A percentile compares a stretch with the other conserved stretches of the same genome.
These are phyloP conservation scores for Marasmius sp. DNA, from an alignment of 1,284 basidiomycete species.

Conservation along the genomic window DNA sequence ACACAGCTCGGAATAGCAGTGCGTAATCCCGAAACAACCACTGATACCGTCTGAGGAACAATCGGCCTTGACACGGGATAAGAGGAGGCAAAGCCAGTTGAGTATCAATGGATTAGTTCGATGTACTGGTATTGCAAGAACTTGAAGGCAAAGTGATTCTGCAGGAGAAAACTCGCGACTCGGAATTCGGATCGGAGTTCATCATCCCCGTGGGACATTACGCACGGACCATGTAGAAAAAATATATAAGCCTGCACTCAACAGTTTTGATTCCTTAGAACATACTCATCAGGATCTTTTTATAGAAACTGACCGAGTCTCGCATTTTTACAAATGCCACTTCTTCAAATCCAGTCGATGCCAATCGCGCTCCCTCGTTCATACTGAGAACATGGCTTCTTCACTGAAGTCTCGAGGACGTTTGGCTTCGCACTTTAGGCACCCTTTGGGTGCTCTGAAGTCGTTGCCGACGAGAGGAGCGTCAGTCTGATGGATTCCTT, in stretches of 20 bases:
- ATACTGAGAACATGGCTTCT: slow-evolving; percentile 68
- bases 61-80: too few species aligned
- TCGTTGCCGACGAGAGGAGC: slow-evolving; percentile 59
- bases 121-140: too few species aligned
- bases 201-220: not conserved
- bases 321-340: slow-evolving; percentile 84
- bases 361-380: slow-evolving; percentile 68
- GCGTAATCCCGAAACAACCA: too few species aligned
- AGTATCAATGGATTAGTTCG: too few species aligned
- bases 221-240: slow-evolving; percentile 36
- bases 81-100: too few species aligned
- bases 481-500: slow-evolving; percentile 74
- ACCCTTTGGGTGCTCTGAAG: slow-evolving; percentile 35
- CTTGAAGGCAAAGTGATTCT: too few species aligned
- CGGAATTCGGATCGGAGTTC: too few species aligned
- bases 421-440: slow-evolving; percentile 46
- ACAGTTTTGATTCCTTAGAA: slow-evolving; percentile 45
- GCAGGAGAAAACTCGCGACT: too few species aligned
- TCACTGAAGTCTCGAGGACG: slow-evolving; percentile 64
- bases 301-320: slow-evolving; percentile 88
- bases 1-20: too few species aligned
- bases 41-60: too few species aligned
- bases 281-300: slow-evolving; percentile 89
- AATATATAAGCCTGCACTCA: slow-evolving; percentile 36
- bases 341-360: slow-evolving; percentile 80